Evolutionary conservation across 805 yeast species (phyloP), one percentile per base, ranked within the genome.

Genomic region (Teunomyces tritomae): DNA sequence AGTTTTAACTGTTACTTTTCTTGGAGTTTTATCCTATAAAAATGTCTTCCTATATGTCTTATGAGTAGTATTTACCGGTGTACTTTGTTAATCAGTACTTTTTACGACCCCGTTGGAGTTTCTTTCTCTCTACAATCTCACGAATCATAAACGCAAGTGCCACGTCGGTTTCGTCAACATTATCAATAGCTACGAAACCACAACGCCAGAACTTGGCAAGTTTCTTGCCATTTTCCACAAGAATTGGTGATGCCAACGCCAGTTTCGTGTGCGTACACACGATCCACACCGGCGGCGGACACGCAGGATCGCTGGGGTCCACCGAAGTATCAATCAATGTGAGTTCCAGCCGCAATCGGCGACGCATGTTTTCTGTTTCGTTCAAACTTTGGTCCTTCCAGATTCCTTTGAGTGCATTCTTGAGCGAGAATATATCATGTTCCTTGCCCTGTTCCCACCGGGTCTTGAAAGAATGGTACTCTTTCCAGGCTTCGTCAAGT

Each of bases 401-500:
- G 50, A 84, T 67, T 51, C 71, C 80, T 49, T 78, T 82, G 33
- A 86, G 58, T 3, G 84, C 79, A 44, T 77, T 71, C 49, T 83
- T 75, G 28, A 86, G 55, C 0, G 87, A 81, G 55, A 80, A 83
- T 0, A 83, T 73, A 58, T 86, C 94, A 35, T 79, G 77, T 59
- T 86, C 94, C 56, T 79, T 73, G 2, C 89, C 89, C 36, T 70
- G 68, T 43, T 80, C 77, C 85, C 89, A 82, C 29, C 71, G 70
- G 20, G 65, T 68, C 51, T 77, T 76, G 58, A 80, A 86, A 8
- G 73, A 70, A 46, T 77, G 62, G 57, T 75, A 86, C 57, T 85
- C 90, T 29, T 68, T 73, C 94, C 94, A 86, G 0, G 91, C 92
- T 51, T 85, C 89, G 9, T 74, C 72, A 16, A 86, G 71, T 1